Percentiles rank a stretch among this genome's conserved stretches.
Conservation (phyloP, 805 yeast genomes). For the Metschnikowia lachancei region DNA sequence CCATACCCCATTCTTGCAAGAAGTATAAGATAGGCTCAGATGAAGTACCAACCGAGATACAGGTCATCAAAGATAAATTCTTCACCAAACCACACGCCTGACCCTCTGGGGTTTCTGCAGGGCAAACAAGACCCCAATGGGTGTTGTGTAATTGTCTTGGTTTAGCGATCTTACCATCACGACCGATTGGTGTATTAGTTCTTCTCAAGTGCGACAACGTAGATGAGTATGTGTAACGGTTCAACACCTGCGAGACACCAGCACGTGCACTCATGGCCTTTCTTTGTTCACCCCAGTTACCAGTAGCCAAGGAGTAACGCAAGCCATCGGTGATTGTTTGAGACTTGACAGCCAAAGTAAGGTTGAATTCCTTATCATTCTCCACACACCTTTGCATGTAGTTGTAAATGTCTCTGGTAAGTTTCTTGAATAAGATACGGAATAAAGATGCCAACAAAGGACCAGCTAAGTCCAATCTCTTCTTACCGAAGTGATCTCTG, state of each 20-base stretch:
- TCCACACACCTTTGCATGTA: slow-evolving; percentile 99
- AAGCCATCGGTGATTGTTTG: slow-evolving; percentile 96
- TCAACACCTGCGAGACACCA: slow-evolving; percentile 98
- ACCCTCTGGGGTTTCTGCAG: slow-evolving; percentile 99
- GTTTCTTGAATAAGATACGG: slow-evolving; percentile 88
- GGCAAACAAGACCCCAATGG: slow-evolving; percentile 99
- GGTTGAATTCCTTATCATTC: slow-evolving; percentile 93
- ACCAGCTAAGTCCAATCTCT: slow-evolving; percentile 97
- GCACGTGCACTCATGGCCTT: slow-evolving; percentile 98
- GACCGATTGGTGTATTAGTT: slow-evolving; percentile 98
- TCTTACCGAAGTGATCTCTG: slow-evolving; percentile 99
- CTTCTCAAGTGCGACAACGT: slow-evolving; percentile 97
- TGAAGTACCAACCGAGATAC: slow-evolving; percentile 97
- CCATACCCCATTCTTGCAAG: slow-evolving; percentile 99
- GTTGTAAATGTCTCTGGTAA: slow-evolving; percentile 94
- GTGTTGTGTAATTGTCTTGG: slow-evolving; percentile 99
- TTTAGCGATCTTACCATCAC: slow-evolving; percentile 98
- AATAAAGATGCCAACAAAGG: slow-evolving; percentile 94
- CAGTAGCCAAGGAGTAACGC: slow-evolving; percentile 96
- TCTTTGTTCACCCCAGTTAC: slow-evolving; percentile 99
- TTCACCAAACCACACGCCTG: slow-evolving; percentile 99
- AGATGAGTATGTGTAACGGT: slow-evolving; percentile 97
- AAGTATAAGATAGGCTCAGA: slow-evolving; percentile 90
- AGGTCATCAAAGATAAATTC: slow-evolving; percentile 92
- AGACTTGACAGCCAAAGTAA: slow-evolving; percentile 94